Conservation (phyloP, 2,329 filamentous ascomycete genomes). For the Verticillium longisporum region DNA sequence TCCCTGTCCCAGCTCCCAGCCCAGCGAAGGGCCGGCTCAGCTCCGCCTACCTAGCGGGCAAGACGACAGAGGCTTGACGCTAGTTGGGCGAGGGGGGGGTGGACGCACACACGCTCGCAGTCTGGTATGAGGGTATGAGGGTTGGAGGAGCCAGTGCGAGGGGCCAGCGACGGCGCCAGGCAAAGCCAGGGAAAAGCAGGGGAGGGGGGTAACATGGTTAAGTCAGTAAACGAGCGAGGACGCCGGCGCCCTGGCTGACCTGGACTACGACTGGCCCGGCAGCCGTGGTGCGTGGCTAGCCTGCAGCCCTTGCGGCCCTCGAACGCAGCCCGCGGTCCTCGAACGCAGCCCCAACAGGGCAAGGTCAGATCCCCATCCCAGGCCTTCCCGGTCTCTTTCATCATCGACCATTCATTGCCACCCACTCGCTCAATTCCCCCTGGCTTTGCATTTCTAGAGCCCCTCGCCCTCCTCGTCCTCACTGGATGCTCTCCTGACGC, state of each 20-base stretch:
- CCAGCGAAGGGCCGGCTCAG: neutral
- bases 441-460: conserved; percentile 1
- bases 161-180: neutral
- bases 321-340: neutral
- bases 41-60: neutral
- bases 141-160: neutral
- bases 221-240: neutral
- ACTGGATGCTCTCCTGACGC: neutral
- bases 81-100: neutral
- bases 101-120: neutral
- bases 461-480: conserved; percentile 5
- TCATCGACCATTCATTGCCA: conserved; percentile 14
- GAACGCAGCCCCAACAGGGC: neutral
- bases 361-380: conserved; percentile 3
- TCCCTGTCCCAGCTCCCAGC: neutral
- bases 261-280: neutral
- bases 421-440: conserved; percentile 4
- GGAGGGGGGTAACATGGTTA: neutral
- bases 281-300: conserved; percentile 1
- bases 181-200: neutral
- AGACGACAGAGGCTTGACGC: neutral
- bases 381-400: conserved; percentile 18
- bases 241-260: neutral
- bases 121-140: neutral
- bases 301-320: neutral